Percentiles rank a stretch among this genome's conserved stretches.
Conservation (phyloP, 768 basidiomycete species). For the Amyloporia xantha region DNA sequence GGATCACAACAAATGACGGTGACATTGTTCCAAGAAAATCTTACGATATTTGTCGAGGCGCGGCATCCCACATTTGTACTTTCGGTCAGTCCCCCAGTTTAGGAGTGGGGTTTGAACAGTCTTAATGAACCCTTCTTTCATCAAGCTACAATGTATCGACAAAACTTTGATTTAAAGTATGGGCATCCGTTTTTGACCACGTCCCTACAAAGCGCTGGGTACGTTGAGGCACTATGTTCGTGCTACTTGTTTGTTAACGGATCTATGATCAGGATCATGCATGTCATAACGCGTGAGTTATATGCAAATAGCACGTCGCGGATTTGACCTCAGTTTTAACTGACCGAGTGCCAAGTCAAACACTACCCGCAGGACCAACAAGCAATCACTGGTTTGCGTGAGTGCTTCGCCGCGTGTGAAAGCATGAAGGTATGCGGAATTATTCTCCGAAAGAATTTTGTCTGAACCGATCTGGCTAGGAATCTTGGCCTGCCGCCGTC, state of each 20-base stretch:
- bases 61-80: constrained; percentile 62
- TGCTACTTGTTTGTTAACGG: neutral
- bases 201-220: constrained; percentile 69
- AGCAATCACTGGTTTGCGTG: constrained; percentile 57
- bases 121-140: constrained; percentile 17
- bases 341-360: constrained; percentile 41
- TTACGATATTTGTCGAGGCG: constrained; percentile 72
- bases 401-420: constrained; percentile 55
- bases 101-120: too few relatives aligned
- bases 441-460: neutral
- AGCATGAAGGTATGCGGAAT: constrained; percentile 54
- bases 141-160: constrained; percentile 55
- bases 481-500: constrained; percentile 66
- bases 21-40: constrained; percentile 52
- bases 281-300: constrained; percentile 54
- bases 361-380: constrained; percentile 65
- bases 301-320: neutral
- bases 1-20: constrained; percentile 19
- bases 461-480: constrained; percentile 26
- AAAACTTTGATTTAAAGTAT: constrained; percentile 53
- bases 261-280: constrained; percentile 55
- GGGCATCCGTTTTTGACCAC: constrained; percentile 60
- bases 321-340: constrained; percentile 2
- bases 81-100: constrained; percentile 47
- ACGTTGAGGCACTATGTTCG: constrained; percentile 24